phyloP scores from a whole-genome alignment of 805 yeast genomes.

The Debaryomyces prosopidis region DNA sequence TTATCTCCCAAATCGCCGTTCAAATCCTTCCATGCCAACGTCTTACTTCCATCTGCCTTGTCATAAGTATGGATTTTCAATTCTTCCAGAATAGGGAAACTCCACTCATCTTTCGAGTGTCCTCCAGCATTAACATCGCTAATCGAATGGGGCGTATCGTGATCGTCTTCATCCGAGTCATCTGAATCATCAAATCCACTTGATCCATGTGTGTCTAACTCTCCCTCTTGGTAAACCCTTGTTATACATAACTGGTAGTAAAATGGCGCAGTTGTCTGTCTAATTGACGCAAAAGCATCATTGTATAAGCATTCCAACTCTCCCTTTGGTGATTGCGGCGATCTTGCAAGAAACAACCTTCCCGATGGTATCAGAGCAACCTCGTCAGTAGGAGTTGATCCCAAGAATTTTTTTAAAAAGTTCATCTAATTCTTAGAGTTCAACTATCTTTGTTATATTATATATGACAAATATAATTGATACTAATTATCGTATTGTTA shows the following conservation, averaged over 20 bases:
- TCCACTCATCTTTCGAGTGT: conserved; percentile 61
- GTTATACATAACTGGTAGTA: conserved; percentile 71
- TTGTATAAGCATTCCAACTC: conserved; percentile 79
- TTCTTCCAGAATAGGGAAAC: conserved; percentile 63
- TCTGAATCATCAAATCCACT: conserved; percentile 47
- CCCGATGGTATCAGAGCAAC: conserved; percentile 76
- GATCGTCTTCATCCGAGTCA: conserved; percentile 34
- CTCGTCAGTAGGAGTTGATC: conserved; percentile 56
- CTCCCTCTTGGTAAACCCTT: conserved; percentile 69
- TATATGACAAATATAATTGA: not conserved
- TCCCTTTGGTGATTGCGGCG: conserved; percentile 83
- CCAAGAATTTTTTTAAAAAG: conserved; percentile 65
- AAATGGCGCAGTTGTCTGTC: conserved; percentile 64
- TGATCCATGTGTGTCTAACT: conserved; percentile 45
- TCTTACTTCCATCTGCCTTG: conserved; percentile 52
- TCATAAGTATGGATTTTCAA: conserved; percentile 56
- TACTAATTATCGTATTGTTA: not conserved
- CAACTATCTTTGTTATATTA: not conserved
- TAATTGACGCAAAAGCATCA: conserved; percentile 74
- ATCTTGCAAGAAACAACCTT: conserved; percentile 68
- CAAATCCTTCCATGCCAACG: conserved; percentile 77
- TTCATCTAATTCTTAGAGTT: conserved; percentile 50
- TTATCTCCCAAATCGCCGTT: conserved; percentile 86
- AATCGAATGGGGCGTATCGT: conserved; percentile 19
- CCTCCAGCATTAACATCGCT: conserved; percentile 25